Conservation (phyloP, 2,329 filamentous ascomycete species). For the Orbilia brochopaga region DNA sequence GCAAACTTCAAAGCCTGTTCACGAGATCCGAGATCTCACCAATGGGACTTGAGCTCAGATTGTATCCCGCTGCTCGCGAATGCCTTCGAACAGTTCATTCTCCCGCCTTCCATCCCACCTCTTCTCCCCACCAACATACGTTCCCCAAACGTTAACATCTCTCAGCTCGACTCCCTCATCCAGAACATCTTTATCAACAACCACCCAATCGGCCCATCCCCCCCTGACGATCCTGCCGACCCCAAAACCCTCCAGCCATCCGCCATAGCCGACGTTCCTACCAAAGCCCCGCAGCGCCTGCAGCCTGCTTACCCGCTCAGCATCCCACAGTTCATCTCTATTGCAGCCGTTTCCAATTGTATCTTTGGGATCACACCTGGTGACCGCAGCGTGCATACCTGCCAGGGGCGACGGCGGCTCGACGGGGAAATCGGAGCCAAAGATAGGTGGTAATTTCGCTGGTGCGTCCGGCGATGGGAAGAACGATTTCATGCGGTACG, state of each 20-base stretch:
- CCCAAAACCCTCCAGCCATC: constrained; percentile 64
- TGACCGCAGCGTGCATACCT: constrained; percentile 72
- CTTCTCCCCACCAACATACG: constrained; percentile 68
- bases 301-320: constrained; percentile 66
- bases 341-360: constrained; percentile 58
- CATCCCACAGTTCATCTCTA: constrained; percentile 65
- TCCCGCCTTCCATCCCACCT: constrained; percentile 54
- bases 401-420: constrained; percentile 72
- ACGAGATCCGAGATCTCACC: not conserved
- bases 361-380: constrained; percentile 65
- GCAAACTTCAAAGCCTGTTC: not conserved
- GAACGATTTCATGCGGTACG: constrained; percentile 71
- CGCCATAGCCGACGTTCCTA: constrained; percentile 65
- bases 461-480: constrained; percentile 59
- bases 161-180: constrained; percentile 62
- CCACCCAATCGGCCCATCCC: constrained; percentile 72
- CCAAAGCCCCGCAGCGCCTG: constrained; percentile 71
- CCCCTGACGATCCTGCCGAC: constrained; percentile 68
- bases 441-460: constrained; percentile 57
- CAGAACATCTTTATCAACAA: constrained; percentile 62
- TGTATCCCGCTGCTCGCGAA: not conserved
- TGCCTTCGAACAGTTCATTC: not conserved
- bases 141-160: constrained; percentile 67
- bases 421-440: constrained; percentile 75
- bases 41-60: not conserved